phyloP scores from a whole-genome alignment of 768 basidiomycete species.

The Amanita rimosa region DNA sequence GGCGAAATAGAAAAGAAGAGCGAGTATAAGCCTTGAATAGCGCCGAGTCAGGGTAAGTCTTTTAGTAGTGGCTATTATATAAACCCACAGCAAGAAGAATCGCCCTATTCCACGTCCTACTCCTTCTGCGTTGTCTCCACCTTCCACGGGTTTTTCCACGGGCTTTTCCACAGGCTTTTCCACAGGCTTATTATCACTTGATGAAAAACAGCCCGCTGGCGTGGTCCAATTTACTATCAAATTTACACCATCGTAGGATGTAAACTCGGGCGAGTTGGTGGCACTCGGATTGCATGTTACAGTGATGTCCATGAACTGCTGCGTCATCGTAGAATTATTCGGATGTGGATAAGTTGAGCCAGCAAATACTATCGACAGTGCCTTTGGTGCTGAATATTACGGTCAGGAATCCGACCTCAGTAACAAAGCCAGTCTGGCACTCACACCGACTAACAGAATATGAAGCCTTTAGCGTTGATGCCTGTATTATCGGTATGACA shows the following conservation, averaged over 20 bases:
- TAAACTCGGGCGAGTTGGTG: conserved; percentile 36
- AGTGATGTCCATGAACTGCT: conserved; percentile 52
- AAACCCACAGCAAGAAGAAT: conserved; percentile 74
- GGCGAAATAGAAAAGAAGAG: conserved; percentile 58
- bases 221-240: conserved; percentile 53
- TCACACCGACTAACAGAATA: conserved; percentile 20
- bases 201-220: conserved; percentile 43
- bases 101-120: conserved; percentile 75
- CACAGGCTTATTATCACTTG: conserved; percentile 13
- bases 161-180: conserved; percentile 10
- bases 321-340: conserved; percentile 25
- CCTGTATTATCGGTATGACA: conserved; percentile 65
- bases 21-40: conserved; percentile 42
- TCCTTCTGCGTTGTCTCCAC: conserved; percentile 25
- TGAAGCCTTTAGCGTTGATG: conserved; percentile 20
- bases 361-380: conserved; percentile 42
- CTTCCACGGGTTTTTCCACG: conserved; percentile 18
- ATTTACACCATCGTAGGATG: conserved; percentile 46
- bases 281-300: conserved; percentile 41
- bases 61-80: neutral
- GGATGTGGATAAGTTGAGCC: conserved; percentile 53
- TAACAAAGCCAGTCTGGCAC: conserved; percentile 17
- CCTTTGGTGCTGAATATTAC: conserved; percentile 33
- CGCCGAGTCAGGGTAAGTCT: conserved; percentile 1
- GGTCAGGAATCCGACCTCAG: conserved; percentile 8